Percentiles rank a stretch among this genome's conserved stretches.
Evolutionary conservation across 2,329 filamentous ascomycete genomes (phyloP).

Genomic region (Venturia effusa): DNA sequence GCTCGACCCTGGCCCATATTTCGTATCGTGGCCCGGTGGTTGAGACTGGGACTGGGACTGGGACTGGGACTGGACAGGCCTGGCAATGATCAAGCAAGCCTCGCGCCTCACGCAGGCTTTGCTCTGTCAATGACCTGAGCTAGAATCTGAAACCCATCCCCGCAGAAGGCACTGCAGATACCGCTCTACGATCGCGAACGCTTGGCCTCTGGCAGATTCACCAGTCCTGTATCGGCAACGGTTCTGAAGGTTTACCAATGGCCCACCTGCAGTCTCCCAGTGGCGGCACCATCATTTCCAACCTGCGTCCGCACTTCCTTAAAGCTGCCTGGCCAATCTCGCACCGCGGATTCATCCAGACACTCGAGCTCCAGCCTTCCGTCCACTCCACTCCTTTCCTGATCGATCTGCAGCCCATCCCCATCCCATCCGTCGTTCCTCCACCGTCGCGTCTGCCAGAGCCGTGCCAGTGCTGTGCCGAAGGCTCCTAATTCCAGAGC

Average conservation of each 20-base stretch:
- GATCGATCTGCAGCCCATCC: slow-evolving; percentile 3
- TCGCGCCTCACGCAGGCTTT: slow-evolving; percentile 1
- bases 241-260: not conserved
- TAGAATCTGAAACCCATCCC: slow-evolving; percentile 6
- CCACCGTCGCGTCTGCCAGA: slow-evolving; percentile 1
- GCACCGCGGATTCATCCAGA: not conserved
- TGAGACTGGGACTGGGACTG: no score
- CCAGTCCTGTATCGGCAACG: not conserved
- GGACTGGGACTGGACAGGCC: no score
- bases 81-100: no score
- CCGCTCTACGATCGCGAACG: not conserved
- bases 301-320: not conserved
- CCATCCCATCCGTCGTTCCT: not conserved
- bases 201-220: not conserved
- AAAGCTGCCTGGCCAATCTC: not conserved
- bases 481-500: not conserved
- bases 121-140: not conserved
- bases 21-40: not conserved
- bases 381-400: not conserved
- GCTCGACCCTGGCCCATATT: not conserved
- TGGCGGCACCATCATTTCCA: not conserved
- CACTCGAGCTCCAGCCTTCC: no score
- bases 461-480: not conserved
- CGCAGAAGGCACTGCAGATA: not conserved
- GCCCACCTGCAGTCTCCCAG: not conserved